phyloP scores from a whole-genome alignment of 2,329 filamentous ascomycete genomes.

The Sclerotinia minor region DNA sequence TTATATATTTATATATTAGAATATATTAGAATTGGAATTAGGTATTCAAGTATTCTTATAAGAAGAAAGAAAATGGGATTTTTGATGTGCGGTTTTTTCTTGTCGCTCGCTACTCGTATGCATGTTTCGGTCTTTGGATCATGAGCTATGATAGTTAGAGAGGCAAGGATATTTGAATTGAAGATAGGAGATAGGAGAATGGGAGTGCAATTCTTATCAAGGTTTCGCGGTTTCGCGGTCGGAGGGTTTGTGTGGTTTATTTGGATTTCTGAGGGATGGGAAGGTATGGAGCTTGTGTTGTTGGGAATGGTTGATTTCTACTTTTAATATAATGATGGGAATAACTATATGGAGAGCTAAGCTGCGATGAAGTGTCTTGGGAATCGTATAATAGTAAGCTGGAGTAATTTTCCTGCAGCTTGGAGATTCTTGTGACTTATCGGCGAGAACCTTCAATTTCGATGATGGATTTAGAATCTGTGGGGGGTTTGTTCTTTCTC shows the following conservation, averaged over 20 bases:
- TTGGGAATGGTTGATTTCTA: constrained; percentile 65
- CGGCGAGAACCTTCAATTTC: constrained; percentile 46
- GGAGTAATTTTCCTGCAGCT: constrained; percentile 51
- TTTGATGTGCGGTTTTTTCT: too few species aligned
- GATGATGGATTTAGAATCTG: constrained; percentile 45
- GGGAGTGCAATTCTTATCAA: constrained; percentile 52
- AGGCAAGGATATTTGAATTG: constrained; percentile 51
- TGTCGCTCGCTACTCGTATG: too few species aligned
- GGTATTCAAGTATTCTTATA: too few species aligned
- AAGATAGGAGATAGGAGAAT: constrained; percentile 50
- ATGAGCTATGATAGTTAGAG: constrained; percentile 50
- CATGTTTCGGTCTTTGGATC: constrained; percentile 51
- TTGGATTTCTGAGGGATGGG: constrained; percentile 53
- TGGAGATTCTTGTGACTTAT: constrained; percentile 51
- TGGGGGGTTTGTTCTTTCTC: constrained; percentile 39
- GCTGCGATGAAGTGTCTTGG: constrained; percentile 19
- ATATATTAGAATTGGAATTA: too few species aligned
- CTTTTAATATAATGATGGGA: constrained; percentile 45
- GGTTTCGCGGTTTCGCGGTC: constrained; percentile 53
- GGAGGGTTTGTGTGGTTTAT: constrained; percentile 51
- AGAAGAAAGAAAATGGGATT: too few species aligned
- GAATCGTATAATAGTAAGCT: constrained; percentile 52
- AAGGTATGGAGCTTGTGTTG: constrained; percentile 58
- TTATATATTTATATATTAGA: too few species aligned
- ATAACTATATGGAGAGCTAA: too few species aligned